A percentile compares a stretch with the other conserved stretches of the same genome.
Evolutionary conservation across 495 filamentous ascomycete genomes (phyloP).

Genomic region (Extremus antarcticus): DNA sequence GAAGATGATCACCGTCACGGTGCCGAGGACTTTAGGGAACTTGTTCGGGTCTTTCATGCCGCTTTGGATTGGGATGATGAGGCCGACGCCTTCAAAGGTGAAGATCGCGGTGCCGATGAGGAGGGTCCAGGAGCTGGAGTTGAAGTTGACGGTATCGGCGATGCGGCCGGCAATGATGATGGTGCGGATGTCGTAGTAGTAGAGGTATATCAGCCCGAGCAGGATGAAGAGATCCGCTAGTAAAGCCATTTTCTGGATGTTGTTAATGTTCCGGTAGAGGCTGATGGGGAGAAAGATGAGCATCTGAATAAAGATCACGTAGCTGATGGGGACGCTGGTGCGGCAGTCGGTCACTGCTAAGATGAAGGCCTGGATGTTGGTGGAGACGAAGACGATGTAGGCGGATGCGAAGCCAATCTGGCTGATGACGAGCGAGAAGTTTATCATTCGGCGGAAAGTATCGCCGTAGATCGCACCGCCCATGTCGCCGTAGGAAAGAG

Average conservation of each 20-base stretch:
- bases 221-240: conserved; percentile 91
- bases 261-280: conserved; percentile 87
- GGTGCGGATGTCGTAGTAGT: conserved; percentile 89
- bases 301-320: conserved; percentile 85
- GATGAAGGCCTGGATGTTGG: conserved; percentile 92
- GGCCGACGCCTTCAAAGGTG: conserved; percentile 92
- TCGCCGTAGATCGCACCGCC: conserved; percentile 84
- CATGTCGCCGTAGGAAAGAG: conserved; percentile 80
- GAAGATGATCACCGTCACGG: conserved; percentile 89
- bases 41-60: conserved; percentile 84
- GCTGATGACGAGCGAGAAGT: conserved; percentile 81
- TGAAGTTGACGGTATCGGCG: conserved; percentile 78
- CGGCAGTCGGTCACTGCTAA: conserved; percentile 71
- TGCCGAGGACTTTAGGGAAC: conserved; percentile 74
- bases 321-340: conserved; percentile 71
- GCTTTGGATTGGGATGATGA: conserved; percentile 98
- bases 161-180: conserved; percentile 63
- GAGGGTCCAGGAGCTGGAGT: conserved; percentile 78
- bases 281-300: conserved; percentile 87
- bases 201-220: conserved; percentile 83
- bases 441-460: conserved; percentile 77
- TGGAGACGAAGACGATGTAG: conserved; percentile 96
- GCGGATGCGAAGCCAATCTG: conserved; percentile 92
- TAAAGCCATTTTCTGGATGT: conserved; percentile 68
- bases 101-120: conserved; percentile 99